phyloP scores from a whole-genome alignment of 2,329 filamentous ascomycete genomes.

The Conoideocrella luteorostrata region DNA sequence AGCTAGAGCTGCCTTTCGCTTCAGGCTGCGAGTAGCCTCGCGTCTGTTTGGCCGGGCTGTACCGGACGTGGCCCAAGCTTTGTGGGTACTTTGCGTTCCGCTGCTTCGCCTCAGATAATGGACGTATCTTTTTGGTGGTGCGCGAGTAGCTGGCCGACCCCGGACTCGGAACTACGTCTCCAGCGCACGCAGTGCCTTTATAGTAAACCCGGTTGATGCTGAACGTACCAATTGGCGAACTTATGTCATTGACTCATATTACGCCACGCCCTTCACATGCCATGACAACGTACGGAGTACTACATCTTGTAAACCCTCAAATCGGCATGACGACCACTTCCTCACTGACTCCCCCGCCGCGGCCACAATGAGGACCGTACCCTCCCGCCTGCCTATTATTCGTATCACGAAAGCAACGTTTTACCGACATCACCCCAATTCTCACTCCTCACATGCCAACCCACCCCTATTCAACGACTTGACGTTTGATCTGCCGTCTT shows the following conservation, averaged over 20 bases:
- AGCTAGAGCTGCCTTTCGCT: constrained; percentile 11
- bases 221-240: too few species aligned
- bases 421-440: constrained; percentile 66
- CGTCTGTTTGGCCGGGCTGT: constrained; percentile 10
- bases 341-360: too few species aligned
- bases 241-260: too few species aligned
- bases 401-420: constrained; percentile 75
- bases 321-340: background rate
- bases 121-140: too few species aligned
- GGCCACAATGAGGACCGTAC: constrained; percentile 4
- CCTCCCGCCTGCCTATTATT: constrained; percentile 52
- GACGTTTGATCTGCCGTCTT: constrained; percentile 61
- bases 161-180: too few species aligned
- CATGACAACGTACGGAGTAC: constrained; percentile 14
- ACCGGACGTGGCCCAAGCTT: background rate
- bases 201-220: too few species aligned
- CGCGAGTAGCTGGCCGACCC: too few species aligned
- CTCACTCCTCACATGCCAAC: constrained; percentile 47
- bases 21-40: constrained; percentile 23
- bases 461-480: constrained; percentile 67
- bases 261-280: too few species aligned
- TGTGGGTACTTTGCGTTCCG: constrained; percentile 5
- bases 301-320: too few species aligned
- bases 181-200: too few species aligned
- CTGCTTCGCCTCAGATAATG: too few species aligned